phyloP scores from a whole-genome alignment of 225 moss, liverwort and hornwort species.

The Lunularia cruciata region DNA sequence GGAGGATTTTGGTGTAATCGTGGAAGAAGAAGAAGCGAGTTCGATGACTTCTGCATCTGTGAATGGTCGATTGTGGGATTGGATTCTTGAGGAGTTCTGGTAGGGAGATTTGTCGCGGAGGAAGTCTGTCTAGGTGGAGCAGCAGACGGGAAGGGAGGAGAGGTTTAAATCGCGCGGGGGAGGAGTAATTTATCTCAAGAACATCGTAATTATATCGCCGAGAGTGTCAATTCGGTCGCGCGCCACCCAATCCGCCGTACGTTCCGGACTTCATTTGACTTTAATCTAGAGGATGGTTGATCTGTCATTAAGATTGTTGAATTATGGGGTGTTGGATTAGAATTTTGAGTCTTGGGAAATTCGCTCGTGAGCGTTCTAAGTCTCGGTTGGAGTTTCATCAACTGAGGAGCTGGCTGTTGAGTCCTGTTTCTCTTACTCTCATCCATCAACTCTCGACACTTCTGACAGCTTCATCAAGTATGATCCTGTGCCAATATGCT shows the following conservation, averaged over 20 bases:
- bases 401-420: not conserved
- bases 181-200: not conserved
- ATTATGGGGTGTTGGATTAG: not conserved
- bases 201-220: conserved; percentile 5
- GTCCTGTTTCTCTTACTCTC: no score
- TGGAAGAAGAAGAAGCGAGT: not conserved
- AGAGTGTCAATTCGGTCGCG: not conserved
- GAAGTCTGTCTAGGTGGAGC: not conserved
- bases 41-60: conserved; percentile 18
- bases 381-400: not conserved
- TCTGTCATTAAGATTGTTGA: not conserved
- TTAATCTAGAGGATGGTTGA: not conserved
- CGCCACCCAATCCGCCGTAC: conserved; percentile 13
- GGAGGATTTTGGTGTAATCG: not conserved
- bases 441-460: no score
- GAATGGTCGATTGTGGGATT: conserved; percentile 18
- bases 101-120: not conserved
- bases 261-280: not conserved
- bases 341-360: not conserved
- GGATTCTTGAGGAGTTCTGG: conserved; percentile 26
- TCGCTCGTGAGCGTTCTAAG: not conserved
- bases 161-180: not conserved
- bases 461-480: no score
- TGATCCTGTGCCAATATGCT: no score
- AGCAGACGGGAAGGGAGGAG: not conserved